Evolutionary conservation across 1,284 basidiomycete species (phyloP), one percentile per base, ranked within the genome.

Genomic region (Pyrrhoderma lamaoense): DNA sequence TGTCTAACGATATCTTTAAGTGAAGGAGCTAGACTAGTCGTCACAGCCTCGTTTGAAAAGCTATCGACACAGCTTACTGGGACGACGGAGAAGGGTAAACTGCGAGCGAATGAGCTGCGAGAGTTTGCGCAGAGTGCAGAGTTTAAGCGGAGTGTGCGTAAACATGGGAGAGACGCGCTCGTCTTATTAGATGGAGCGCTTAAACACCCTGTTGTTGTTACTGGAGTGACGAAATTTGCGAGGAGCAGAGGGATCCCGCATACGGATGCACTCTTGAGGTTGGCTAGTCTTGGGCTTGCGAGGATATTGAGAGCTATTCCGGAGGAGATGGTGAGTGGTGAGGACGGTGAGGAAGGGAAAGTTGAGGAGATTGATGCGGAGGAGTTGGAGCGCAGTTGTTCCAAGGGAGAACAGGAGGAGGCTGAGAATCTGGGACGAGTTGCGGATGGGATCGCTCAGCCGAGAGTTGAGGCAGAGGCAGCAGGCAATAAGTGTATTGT

Each of bases 201-300:
- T 9, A 55, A 56, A 22, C 52, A 60, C 49, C 59, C 59, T 39
- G 51, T 60, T 39, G 55, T 60, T 39, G 53, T 60, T 44, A 59
- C 58, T 13, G 59, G 59, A 18, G 55, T 59, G 43, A 42, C 57
- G 9, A 42, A 52, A 35, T 60, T 59, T 51, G 59, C 59, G 14
- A 44, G 53, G 21, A 44, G 53, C 3, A 49, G 57, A 16, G 59
- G 59, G 9, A 57, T 60, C 23, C 59, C 59, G 5, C 53, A 59
- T 42, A 55, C 57, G 19, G 57, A 59, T 34, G 58, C 58, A 11
- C 49, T 59, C 18, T 49, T 59, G 2, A 57, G 58, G 4, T 48
- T 59, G 22, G 58, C 53, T 3, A 50, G 50, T 37, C 55, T 58
- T 40, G 58, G 55, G 2, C 53, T 58, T 11, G 40, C 47, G 3